These are phyloP conservation scores for Colletotrichum sp. DNA, from an alignment of 2,329 filamentous ascomycete species.

Conservation along the genomic window DNA sequence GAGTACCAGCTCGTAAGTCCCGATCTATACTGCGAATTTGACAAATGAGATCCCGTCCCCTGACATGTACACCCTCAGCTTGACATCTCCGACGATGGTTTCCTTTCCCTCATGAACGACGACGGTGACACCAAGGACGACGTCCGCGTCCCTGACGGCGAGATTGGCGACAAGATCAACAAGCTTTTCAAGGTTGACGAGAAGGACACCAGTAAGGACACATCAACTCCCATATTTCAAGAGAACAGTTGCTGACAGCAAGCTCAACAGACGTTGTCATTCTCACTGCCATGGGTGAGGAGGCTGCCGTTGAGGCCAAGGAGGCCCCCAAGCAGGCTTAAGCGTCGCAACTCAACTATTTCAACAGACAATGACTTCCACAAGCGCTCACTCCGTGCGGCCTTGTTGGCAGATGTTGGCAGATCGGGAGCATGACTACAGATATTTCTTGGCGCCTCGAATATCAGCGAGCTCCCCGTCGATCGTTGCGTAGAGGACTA, in stretches of 20 bases:
- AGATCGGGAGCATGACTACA: slow-evolving; percentile 33
- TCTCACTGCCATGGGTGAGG: slow-evolving; percentile 95
- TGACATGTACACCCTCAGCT: slow-evolving; percentile 59
- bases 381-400: slow-evolving; percentile 18
- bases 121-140: slow-evolving; percentile 91
- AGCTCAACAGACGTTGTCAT: slow-evolving; percentile 77
- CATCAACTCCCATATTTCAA: background rate
- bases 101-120: slow-evolving; percentile 91
- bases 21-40: background rate
- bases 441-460: slow-evolving; percentile 39
- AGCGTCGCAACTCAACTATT: slow-evolving; percentile 21
- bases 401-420: slow-evolving; percentile 21
- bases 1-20: slow-evolving; percentile 92
- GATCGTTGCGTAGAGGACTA: slow-evolving; percentile 47
- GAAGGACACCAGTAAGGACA: slow-evolving; percentile 90
- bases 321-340: slow-evolving; percentile 69
- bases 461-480: slow-evolving; percentile 42
- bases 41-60: slow-evolving; percentile 6
- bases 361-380: slow-evolving; percentile 16
- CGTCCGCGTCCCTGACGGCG: slow-evolving; percentile 89
- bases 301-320: slow-evolving; percentile 91
- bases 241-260: slow-evolving; percentile 1
- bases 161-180: slow-evolving; percentile 85
- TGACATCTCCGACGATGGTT: slow-evolving; percentile 91
- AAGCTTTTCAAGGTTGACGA: slow-evolving; percentile 81